Base-by-base conservation (phyloP, 2,329 filamentous ascomycete genomes). In the Penicillium capsulatum region DNA sequence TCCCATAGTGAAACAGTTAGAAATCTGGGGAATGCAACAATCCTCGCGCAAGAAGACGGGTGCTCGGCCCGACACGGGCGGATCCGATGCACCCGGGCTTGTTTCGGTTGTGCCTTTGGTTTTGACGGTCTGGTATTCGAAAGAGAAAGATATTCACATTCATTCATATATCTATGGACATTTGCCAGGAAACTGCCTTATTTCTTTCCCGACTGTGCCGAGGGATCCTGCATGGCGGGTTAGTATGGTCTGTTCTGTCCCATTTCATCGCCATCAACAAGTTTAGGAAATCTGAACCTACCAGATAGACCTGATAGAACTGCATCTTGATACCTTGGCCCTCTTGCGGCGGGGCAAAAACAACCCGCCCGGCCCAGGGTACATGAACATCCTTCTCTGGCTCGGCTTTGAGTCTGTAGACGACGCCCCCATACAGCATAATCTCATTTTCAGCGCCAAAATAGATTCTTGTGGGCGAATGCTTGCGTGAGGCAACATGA, bases 291-390 rank as follows among this genome's bases (percentile, higher is more conserved):
- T 9, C 19, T 22, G 5, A 5, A 57, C 63, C 16, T 42, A 66
- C 63, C 58, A 66, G 46, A 45, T 66, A 66, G 42, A 66, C 63
- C 48, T 66, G 63, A 55, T 66, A 66, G 45, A 64, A 66, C 45
- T 41, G 54, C 62, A 66, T 66, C 49, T 55, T 65, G 13, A 59
- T 37, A 29, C 32, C 51, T 29, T 48, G 51, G 1, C 44, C 47
- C 14, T 49, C 49, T 36, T 47, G 41, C 15, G 41, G 36, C 3
- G 47, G 45, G 17, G 48, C 59, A 50, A 66, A 66, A 10, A 61
- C 61, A 13, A 60, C 63, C 28, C 63, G 45, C 31, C 57, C 63
- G 17, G 61, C 60, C 63, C 63, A 66, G 4, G 61, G 60, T 22
- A 66, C 53, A 49, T 64, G 55, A 5, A 64, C 51, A 36, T 64